Percentiles rank a stretch among this genome's conserved stretches.
phyloP scores from a whole-genome alignment of 441 rosid species.

The Gossypium trilobum region DNA sequence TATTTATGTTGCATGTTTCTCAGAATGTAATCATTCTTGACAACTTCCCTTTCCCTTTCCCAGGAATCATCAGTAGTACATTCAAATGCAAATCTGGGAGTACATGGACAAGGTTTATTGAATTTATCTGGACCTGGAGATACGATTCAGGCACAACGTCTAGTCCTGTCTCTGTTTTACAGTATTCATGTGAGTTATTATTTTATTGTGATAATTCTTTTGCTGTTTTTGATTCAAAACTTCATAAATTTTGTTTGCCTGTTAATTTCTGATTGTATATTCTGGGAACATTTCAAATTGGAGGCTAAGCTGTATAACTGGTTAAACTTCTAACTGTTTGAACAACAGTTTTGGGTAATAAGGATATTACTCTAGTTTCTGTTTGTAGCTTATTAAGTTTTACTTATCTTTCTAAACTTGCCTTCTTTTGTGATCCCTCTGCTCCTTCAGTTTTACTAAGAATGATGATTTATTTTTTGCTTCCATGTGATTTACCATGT shows the following conservation, averaged over 20 bases:
- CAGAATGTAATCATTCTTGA: constrained; percentile 1
- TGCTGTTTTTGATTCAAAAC: constrained; percentile 16
- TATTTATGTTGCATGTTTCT: constrained; percentile 15
- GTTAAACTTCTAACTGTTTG: neutral
- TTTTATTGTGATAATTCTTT: constrained; percentile 1
- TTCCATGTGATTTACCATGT: neutral
- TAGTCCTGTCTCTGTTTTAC: constrained; percentile 84
- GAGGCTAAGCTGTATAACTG: neutral
- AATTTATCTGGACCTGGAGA: constrained; percentile 96
- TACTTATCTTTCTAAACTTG: neutral
- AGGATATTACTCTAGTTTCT: neutral
- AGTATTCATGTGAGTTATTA: constrained; percentile 66
- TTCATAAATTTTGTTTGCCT: neutral
- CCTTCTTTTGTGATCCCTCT: neutral
- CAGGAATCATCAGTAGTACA: constrained; percentile 91
- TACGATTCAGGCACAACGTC: constrained; percentile 83
- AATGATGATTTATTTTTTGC: neutral
- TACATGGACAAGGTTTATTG: constrained; percentile 89
- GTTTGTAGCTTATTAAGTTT: neutral
- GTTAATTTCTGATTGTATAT: neutral
- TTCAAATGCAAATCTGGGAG: constrained; percentile 92
- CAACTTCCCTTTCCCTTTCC: constrained; percentile 15
- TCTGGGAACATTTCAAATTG: neutral
- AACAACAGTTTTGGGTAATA: neutral
- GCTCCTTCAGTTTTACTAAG: neutral